Evolutionary conservation across 306 rosid species (phyloP), one percentile per base, ranked within the genome.

Genomic region (Citrullus amarus): DNA sequence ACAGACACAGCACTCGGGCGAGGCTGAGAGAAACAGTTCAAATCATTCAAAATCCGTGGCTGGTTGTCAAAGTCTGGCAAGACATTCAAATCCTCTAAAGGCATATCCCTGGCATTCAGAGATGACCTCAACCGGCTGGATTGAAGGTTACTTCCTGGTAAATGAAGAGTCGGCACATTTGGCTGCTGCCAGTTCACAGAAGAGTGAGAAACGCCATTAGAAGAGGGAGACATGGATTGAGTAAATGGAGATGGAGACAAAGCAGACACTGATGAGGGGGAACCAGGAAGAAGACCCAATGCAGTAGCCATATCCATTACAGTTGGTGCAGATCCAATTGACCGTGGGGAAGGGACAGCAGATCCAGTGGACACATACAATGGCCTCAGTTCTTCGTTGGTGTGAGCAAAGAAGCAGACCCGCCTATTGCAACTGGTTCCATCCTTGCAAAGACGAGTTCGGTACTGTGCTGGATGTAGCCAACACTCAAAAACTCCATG

Each of bases 231-330:
- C 91, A 90, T 80, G 15, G 96, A 86, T 85, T 90, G 96, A 0
- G 83, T 79, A 84, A 93, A 93, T 13, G 93, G 96, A 2, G 98
- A 90, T 2, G 90, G 93, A 28, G 98, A 85, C 89, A 90, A 84
- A 16, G 85, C 88, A 70, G 96, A 87, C 11, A 89, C 77, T n/a
- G 98, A 85, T 63, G 98, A 89, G 5, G 96, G 96, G 0, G 96
- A 93, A 30, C 97, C 88, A 51, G 97, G 98, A 48, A 93, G 81
- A 18, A 90, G 87, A 76, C 88, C 90, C 91, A 93, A 76, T 36
- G 98, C 95, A 70, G 98, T 88, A 82, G 98, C 98, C 95, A 93
- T 90, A 85, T 93, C 98, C 98, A 93, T 93, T 70, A 90, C 97
- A 86, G 76, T 88, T 58, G 93, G 90, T 34, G 84, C 83, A 77